Evolutionary conservation across 441 rosid species (phyloP).

Genomic region (Sinapis alba): DNA sequence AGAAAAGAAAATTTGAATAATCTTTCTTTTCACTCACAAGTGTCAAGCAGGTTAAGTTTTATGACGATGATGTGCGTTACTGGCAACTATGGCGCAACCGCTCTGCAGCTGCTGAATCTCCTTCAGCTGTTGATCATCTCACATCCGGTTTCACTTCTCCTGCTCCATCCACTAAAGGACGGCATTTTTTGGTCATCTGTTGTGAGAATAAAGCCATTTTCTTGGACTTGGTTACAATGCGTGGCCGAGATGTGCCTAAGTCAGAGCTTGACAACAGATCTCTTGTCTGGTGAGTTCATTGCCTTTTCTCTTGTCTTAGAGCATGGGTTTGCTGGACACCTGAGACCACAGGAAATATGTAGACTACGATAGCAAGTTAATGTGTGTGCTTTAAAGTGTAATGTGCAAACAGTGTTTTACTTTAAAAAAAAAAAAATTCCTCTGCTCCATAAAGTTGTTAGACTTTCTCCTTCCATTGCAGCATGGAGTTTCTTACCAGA

Average conservation of each 20-base stretch:
- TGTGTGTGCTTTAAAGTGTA: not conserved
- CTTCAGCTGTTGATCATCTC: slow-evolving; percentile 79
- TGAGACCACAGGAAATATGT: not conserved
- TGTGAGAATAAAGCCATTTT: slow-evolving; percentile 97
- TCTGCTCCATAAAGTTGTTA: slow-evolving; percentile 14
- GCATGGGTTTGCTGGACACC: not conserved
- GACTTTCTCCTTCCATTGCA: slow-evolving; percentile 41
- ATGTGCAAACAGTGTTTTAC: not conserved
- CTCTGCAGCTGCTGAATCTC: slow-evolving; percentile 93
- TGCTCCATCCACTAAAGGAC: slow-evolving; percentile 89
- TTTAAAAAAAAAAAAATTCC: not conserved
- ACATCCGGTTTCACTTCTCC: slow-evolving; percentile 84
- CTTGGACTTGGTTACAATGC: slow-evolving; percentile 97
- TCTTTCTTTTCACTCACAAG: slow-evolving; percentile 44
- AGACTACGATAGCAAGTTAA: not conserved
- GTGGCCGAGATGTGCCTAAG: slow-evolving; percentile 96
- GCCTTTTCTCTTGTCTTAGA: slow-evolving; percentile 1
- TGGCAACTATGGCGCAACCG: slow-evolving; percentile 98
- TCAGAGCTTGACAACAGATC: slow-evolving; percentile 96
- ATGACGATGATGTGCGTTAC: slow-evolving; percentile 91
- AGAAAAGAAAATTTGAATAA: not conserved
- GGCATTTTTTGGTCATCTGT: slow-evolving; percentile 96
- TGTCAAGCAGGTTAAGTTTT: slow-evolving; percentile 95
- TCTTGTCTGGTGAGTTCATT: slow-evolving; percentile 73
- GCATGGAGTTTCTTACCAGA: slow-evolving; percentile 93